Evolutionary conservation across 345 rosid genomes (phyloP).

Genomic region (Noccaea caerulescens): DNA sequence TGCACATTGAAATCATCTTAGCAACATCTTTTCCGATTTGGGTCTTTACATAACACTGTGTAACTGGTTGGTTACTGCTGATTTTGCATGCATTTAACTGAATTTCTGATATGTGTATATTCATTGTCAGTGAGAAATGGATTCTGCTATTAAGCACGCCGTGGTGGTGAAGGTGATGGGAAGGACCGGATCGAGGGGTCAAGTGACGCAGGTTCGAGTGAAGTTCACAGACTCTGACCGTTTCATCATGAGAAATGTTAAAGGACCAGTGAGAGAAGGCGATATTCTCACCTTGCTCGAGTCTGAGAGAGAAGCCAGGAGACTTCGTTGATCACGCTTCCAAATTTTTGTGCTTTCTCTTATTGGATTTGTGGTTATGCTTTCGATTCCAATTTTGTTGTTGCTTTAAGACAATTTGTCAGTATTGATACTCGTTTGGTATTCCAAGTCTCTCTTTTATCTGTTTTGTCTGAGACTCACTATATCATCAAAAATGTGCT

Average conservation of each 20-base stretch:
- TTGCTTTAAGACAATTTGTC: too few species aligned
- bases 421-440: too few species aligned
- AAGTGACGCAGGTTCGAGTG: constrained; percentile 83
- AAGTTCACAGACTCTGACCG: constrained; percentile 53
- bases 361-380: too few species aligned
- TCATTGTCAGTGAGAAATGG: constrained; percentile 52
- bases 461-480: too few species aligned
- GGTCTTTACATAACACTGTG: too few species aligned
- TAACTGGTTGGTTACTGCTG: background rate
- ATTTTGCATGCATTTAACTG: background rate
- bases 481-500: too few species aligned
- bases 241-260: constrained; percentile 29
- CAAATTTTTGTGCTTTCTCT: too few species aligned
- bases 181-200: constrained; percentile 83
- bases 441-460: too few species aligned
- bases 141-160: constrained; percentile 71
- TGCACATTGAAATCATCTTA: too few species aligned
- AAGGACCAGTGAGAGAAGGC: constrained; percentile 45
- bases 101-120: background rate
- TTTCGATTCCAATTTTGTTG: too few species aligned
- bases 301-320: constrained; percentile 47
- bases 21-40: too few species aligned
- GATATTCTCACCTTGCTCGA: constrained; percentile 44
- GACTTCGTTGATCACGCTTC: constrained; percentile 32
- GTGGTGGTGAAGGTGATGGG: constrained; percentile 86